Evolutionary conservation across 108 stramenopile species (phyloP).

Genomic region (Nitzschia palea): DNA sequence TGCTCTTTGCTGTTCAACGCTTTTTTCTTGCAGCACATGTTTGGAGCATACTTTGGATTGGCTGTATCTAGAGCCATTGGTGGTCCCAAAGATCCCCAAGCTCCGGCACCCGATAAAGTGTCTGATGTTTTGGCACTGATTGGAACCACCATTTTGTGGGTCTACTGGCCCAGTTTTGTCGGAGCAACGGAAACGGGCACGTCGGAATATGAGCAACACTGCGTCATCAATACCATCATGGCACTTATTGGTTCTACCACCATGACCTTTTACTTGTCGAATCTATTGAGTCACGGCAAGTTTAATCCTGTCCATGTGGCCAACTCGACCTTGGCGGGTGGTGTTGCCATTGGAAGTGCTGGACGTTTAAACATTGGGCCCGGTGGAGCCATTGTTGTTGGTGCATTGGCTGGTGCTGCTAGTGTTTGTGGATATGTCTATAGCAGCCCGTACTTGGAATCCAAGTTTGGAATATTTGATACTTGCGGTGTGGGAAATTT

Average conservation of each 20-base stretch:
- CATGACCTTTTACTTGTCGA: slow-evolving; percentile 40
- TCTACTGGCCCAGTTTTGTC: slow-evolving; percentile 65
- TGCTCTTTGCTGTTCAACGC: too few relatives aligned
- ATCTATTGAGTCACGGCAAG: slow-evolving; percentile 33
- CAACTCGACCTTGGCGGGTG: slow-evolving; percentile 64
- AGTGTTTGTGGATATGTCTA: slow-evolving; percentile 39
- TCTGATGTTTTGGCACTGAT: slow-evolving; percentile 49
- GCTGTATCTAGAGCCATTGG: slow-evolving; percentile 40
- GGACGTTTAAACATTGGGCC: slow-evolving; percentile 42
- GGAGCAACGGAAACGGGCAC: slow-evolving; percentile 38
- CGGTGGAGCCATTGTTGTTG: slow-evolving; percentile 28
- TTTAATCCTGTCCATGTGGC: slow-evolving; percentile 50
- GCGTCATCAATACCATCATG: slow-evolving; percentile 48
- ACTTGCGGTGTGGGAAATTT: slow-evolving; percentile 48
- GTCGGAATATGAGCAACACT: slow-evolving; percentile 18
- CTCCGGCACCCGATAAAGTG: slow-evolving; percentile 5
- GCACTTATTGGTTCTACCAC: slow-evolving; percentile 37
- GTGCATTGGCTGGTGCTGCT: slow-evolving; percentile 27
- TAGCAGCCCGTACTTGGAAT: slow-evolving; percentile 22
- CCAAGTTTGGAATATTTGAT: slow-evolving; percentile 32
- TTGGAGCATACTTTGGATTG: slow-evolving; percentile 66
- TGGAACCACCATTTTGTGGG: slow-evolving; percentile 55
- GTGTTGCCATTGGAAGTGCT: slow-evolving; percentile 53
- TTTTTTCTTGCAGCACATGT: slow-evolving; percentile 46
- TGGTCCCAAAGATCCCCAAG: not conserved